These are phyloP conservation scores for Phlegmacium glaucopus DNA, from an alignment of 768 basidiomycete genomes.

Conservation along the genomic window DNA sequence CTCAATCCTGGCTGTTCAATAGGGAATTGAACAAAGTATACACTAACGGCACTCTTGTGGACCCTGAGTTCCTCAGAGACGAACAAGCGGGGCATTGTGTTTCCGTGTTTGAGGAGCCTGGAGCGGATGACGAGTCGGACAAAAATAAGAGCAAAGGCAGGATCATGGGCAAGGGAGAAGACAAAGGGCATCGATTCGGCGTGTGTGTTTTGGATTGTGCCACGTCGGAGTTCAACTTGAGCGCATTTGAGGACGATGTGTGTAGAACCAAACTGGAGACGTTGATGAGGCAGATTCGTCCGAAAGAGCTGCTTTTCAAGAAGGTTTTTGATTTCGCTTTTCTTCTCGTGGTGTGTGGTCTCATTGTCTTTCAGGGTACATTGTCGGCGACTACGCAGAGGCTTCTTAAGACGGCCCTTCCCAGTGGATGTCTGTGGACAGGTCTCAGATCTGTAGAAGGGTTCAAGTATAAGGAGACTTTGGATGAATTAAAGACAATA, in stretches of 20 bases:
- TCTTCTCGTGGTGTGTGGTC: not conserved
- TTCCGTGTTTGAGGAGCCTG: constrained; percentile 65
- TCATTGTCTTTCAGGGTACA: constrained; percentile 57
- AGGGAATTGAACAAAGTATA: constrained; percentile 94
- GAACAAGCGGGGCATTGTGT: constrained; percentile 97
- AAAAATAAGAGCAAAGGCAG: not conserved
- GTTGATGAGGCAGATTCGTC: constrained; percentile 83
- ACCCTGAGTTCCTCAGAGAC: constrained; percentile 81
- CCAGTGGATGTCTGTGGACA: constrained; percentile 85
- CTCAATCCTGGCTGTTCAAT: not conserved
- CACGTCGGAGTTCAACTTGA: constrained; percentile 92
- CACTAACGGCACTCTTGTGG: constrained; percentile 94
- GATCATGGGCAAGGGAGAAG: constrained; percentile 12
- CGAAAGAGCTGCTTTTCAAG: constrained; percentile 86
- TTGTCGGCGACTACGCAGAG: constrained; percentile 81
- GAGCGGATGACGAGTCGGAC: not conserved
- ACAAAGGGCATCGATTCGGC: constrained; percentile 61
- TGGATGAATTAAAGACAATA: constrained; percentile 63
- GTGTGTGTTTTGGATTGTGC: constrained; percentile 91
- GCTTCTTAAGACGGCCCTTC: constrained; percentile 76
- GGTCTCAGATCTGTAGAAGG: constrained; percentile 82
- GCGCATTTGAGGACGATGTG: constrained; percentile 87
- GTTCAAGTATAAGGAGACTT: constrained; percentile 65
- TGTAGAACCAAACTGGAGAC: constrained; percentile 94
- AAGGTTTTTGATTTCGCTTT: constrained; percentile 52